phyloP scores from a whole-genome alignment of 179 eudicot genomes.

The Corrigiola litoralis region DNA sequence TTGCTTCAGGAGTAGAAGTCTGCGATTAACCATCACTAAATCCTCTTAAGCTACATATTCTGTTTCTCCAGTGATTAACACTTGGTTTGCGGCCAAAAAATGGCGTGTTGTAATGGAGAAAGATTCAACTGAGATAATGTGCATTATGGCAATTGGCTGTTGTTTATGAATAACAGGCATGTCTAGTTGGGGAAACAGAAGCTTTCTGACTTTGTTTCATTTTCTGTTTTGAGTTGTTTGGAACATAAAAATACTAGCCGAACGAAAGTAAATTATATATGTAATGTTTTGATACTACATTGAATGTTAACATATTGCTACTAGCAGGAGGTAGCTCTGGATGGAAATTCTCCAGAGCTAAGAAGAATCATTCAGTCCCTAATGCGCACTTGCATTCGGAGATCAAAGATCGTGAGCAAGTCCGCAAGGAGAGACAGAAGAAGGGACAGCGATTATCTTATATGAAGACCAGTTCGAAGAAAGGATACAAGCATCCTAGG shows the following conservation, averaged over 20 bases:
- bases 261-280: too few relatives aligned
- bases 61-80: too few relatives aligned
- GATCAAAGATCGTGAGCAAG: constrained; percentile 74
- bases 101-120: too few relatives aligned
- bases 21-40: not conserved
- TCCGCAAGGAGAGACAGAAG: constrained; percentile 79
- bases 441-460: constrained; percentile 53
- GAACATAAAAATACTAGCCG: too few relatives aligned
- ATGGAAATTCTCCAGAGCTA: constrained; percentile 55
- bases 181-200: too few relatives aligned
- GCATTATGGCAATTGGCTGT: too few relatives aligned
- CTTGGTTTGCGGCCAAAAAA: too few relatives aligned
- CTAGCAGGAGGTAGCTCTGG: constrained; percentile 47
- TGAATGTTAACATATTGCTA: not conserved
- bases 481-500: constrained; percentile 54
- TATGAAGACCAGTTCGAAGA: constrained; percentile 53
- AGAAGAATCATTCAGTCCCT: constrained; percentile 41
- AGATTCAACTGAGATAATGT: too few relatives aligned
- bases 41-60: not conserved
- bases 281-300: too few relatives aligned
- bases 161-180: too few relatives aligned
- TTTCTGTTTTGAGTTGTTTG: too few relatives aligned
- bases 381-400: constrained; percentile 87
- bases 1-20: not conserved
- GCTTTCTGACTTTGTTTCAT: too few relatives aligned